Evolutionary conservation across 2,329 filamentous ascomycete genomes (phyloP).

Genomic region (Aspergillus tamarii): DNA sequence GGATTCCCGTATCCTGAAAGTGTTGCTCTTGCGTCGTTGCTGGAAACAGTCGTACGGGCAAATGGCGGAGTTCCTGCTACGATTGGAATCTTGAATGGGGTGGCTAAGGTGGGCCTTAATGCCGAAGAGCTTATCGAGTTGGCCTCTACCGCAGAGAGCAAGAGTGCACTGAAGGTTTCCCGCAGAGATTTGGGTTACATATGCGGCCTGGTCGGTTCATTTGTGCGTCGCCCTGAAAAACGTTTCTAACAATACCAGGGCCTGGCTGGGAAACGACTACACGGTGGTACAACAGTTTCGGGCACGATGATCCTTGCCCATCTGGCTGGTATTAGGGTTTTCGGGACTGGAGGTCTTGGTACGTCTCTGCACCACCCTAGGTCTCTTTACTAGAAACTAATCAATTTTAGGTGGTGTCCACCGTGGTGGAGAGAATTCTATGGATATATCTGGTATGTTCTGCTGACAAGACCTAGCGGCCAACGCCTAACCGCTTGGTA

Average conservation of each 20-base stretch:
- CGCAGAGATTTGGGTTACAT: conserved; percentile 84
- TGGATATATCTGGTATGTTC: conserved; percentile 76
- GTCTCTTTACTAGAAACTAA: conserved; percentile 16
- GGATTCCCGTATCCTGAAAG: conserved; percentile 74
- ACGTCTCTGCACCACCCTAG: conserved; percentile 10
- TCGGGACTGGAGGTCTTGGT: conserved; percentile 89
- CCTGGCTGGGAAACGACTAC: conserved; percentile 66
- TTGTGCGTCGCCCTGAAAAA: background rate
- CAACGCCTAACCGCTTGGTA: conserved; percentile 19
- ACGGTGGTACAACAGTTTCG: conserved; percentile 91
- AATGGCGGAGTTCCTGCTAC: conserved; percentile 88
- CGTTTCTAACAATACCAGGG: conserved; percentile 51
- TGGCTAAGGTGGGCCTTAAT: conserved; percentile 77
- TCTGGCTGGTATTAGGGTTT: conserved; percentile 85
- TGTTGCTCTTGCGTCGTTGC: conserved; percentile 72
- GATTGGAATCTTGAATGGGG: conserved; percentile 82
- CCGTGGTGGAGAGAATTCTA: conserved; percentile 78
- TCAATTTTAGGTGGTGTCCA: conserved; percentile 72
- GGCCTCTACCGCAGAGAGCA: conserved; percentile 64
- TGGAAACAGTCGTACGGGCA: conserved; percentile 79
- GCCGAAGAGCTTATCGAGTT: conserved; percentile 74
- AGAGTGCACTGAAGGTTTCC: conserved; percentile 78
- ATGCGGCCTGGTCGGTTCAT: conserved; percentile 67
- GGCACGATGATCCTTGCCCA: conserved; percentile 90
- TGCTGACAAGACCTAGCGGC: background rate